Conservation (phyloP, 2,329 filamentous ascomycete species). For the Aspergillus hiratsukae region DNA sequence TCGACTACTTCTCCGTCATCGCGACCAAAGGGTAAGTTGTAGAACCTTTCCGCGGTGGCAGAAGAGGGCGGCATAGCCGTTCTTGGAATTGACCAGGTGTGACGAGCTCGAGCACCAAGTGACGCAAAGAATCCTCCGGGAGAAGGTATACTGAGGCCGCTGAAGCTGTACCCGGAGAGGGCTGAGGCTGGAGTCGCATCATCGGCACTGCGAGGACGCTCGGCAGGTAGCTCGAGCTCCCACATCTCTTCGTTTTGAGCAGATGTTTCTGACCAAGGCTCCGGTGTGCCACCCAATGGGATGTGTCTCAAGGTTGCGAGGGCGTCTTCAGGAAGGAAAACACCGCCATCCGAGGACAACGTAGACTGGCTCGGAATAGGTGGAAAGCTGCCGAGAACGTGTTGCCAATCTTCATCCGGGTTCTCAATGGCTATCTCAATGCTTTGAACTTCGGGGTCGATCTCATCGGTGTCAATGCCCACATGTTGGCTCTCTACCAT, state of each 20-base stretch:
- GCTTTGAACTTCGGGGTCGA: slow-evolving; percentile 23
- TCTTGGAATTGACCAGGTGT: slow-evolving; percentile 71
- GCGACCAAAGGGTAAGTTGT: slow-evolving; percentile 72
- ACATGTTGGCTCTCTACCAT: slow-evolving; percentile 25
- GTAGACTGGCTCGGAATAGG: slow-evolving; percentile 28
- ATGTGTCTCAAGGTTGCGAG: slow-evolving; percentile 75
- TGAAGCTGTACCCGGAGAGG: slow-evolving; percentile 65
- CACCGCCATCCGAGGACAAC: slow-evolving; percentile 46
- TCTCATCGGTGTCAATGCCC: slow-evolving; percentile 20
- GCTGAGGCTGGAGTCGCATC: slow-evolving; percentile 50
- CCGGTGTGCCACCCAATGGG: slow-evolving; percentile 48
- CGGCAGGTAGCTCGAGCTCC: slow-evolving; percentile 51
- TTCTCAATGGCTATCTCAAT: slow-evolving; percentile 38
- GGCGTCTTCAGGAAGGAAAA: slow-evolving; percentile 73
- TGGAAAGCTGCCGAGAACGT: slow-evolving; percentile 39
- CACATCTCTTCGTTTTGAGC: slow-evolving; percentile 59
- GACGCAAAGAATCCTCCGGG: slow-evolving; percentile 89
- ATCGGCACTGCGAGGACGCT: slow-evolving; percentile 43
- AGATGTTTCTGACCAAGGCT: slow-evolving; percentile 37
- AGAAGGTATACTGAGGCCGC: slow-evolving; percentile 81
- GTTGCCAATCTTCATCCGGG: slow-evolving; percentile 56
- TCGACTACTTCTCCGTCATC: slow-evolving; percentile 54
- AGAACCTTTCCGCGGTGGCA: slow-evolving; percentile 87
- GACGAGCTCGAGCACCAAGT: slow-evolving; percentile 67
- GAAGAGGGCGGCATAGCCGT: slow-evolving; percentile 67